Base-by-base conservation (phyloP, 2,329 filamentous ascomycete genomes). In the Xylaria sp. region DNA sequence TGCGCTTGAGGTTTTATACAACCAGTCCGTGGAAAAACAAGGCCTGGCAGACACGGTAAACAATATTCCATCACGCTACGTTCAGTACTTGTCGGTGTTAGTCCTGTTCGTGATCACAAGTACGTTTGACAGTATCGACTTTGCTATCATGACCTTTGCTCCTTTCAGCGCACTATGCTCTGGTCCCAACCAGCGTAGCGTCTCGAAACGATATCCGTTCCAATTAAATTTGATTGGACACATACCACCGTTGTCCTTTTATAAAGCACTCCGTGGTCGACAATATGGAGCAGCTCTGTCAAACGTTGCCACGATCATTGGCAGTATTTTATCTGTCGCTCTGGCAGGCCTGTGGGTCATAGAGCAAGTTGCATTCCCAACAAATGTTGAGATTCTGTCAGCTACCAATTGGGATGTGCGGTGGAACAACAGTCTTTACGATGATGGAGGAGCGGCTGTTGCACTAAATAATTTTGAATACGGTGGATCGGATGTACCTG, bases 301-400 rank as follows among this genome's bases (percentile, higher is more conserved):
- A 7, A 48, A 8, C 23, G 4, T 63, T 15, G 41, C 60, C 13
- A 30, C 18, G 2, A 5, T 63, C 7, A 30, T 63, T 39, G 41
- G 60, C 12, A 63, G 52, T 39, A 20, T 20, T 5, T 34, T 63
- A 12, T n/a, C 52, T 13, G 39, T 63, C 20, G 25, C 57, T 20
- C 39, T n/a, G 12, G 57, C 60, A 7, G 60, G 60, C 20, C 18
- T 63, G 43, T 58, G 55, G 55, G 15, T 58, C 10, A 13, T 36
- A 36, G 34, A 36, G 34, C 34, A 36, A 12, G 10, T 36, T 36
- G 9, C 34, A 36, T 43, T 43, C 15, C 15, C 41, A 43, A 43
- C 41, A n/a, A 20, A 43, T 43, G n/a, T 43, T 10, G 15, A 43
- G n/a, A 48, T 25, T 48, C n/a, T 25, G 5, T 23, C 23, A 9